Conservation (phyloP, 305 asterid genomes). For the Fraxinus angustifolia region DNA sequence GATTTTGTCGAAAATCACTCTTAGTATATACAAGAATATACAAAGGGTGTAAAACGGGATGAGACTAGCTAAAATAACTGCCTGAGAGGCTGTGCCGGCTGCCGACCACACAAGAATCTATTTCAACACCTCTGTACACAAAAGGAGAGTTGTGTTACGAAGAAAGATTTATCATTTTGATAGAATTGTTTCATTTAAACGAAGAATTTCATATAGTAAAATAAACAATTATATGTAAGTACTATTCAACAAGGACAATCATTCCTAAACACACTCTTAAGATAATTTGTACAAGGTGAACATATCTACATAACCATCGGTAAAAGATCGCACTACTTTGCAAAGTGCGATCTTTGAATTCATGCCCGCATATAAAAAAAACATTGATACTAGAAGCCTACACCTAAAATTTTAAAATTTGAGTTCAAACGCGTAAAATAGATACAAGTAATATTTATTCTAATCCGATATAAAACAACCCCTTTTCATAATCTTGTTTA, state of each 20-base stretch:
- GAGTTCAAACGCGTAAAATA: neutral
- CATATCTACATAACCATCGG: neutral
- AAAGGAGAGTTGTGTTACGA: neutral
- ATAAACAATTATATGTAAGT: too few relatives aligned
- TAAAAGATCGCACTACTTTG: neutral
- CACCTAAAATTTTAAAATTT: neutral
- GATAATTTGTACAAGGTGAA: neutral
- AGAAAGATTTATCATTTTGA: neutral
- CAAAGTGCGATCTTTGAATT: neutral
- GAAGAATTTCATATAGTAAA: too few relatives aligned
- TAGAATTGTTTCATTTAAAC: neutral
- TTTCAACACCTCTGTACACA: neutral
- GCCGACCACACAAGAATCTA: neutral
- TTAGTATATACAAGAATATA: neutral
- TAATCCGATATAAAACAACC: too few relatives aligned
- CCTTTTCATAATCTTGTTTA: too few relatives aligned
- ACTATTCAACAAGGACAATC: neutral
- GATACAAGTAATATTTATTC: too few relatives aligned
- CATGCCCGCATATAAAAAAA: neutral
- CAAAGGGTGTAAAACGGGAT: neutral
- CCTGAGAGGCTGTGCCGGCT: neutral
- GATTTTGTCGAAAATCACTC: neutral
- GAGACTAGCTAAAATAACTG: neutral
- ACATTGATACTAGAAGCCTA: neutral
- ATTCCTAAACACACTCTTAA: neutral